Evolutionary conservation across 2,329 filamentous ascomycete genomes (phyloP).

Genomic region (Davidsoniella australis): DNA sequence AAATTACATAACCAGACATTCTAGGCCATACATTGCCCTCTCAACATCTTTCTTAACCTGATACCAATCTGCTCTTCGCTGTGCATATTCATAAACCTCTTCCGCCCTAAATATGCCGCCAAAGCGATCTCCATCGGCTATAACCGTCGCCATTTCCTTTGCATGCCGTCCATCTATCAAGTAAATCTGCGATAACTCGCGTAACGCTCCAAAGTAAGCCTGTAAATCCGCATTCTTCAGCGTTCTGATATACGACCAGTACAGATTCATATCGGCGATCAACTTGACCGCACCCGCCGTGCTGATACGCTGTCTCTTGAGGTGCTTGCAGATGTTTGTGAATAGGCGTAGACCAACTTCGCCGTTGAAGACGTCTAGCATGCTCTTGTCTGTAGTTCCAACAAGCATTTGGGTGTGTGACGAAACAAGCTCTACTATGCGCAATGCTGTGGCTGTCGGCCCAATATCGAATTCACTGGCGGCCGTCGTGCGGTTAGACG

Average conservation of each 20-base stretch:
- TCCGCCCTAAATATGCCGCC: constrained; percentile 85
- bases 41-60: constrained; percentile 76
- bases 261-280: constrained; percentile 92
- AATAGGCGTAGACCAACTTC: constrained; percentile 91
- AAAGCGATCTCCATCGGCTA: constrained; percentile 81
- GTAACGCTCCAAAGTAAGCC: constrained; percentile 78
- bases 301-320: constrained; percentile 87
- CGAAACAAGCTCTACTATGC: constrained; percentile 70
- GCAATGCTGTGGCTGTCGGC: constrained; percentile 60
- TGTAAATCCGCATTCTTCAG: constrained; percentile 71
- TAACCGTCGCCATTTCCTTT: constrained; percentile 87
- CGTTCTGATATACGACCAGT: constrained; percentile 67
- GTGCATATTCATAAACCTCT: constrained; percentile 95
- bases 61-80: constrained; percentile 89
- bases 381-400: constrained; percentile 92
- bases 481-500: constrained; percentile 17
- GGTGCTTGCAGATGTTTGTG: constrained; percentile 82
- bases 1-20: constrained; percentile 65
- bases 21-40: constrained; percentile 91
- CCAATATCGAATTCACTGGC: constrained; percentile 32
- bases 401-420: constrained; percentile 85
- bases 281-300: constrained; percentile 79
- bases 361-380: constrained; percentile 96
- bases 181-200: constrained; percentile 90
- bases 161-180: constrained; percentile 68